Base-by-base conservation (phyloP, 2,329 filamentous ascomycete genomes). In the Cordyceps cateniannulata region DNA sequence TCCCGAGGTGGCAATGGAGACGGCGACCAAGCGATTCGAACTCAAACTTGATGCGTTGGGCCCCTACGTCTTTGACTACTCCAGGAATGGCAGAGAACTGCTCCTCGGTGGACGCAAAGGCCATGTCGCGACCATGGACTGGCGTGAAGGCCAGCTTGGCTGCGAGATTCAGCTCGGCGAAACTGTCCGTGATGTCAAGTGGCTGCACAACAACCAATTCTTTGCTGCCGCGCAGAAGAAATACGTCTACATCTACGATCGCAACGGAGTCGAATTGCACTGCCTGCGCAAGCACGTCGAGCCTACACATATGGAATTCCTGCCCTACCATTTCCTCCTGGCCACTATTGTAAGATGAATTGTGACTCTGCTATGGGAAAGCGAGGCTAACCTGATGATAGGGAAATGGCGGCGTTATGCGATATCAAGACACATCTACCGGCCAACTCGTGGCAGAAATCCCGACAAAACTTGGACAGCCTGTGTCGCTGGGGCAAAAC, bases 201-300 rank as follows among this genome's bases (percentile, higher is more conserved):
- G 92, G 90, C 81, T 98, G 68, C 92, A 97, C 76, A 96, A 96
- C 72, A 93, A 95, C 73, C 91, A 96, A 67, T 89, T 86, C 75
- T 97, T 98, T 75, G 93, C 93, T 0, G 91, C 96, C 14, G 92
- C 95, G 49, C 93, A 99, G 76, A 97, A 96, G 80, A 95, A 93
- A 76, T 89, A 95, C 67, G 90, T 95, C 65, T 99, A 96, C 77
- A 97, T 99, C 65, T 99, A 99, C 78, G 95, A 97, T 69, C 82
- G 86, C 61, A 85, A 90, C 61, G 95, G 95, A 56, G 90, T 97
- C 22, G 95, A 99, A 76, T 77, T 99, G 59, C 95, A 99, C 73
- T 93, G 90, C 71, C 77, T 99, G 70, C 87, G 87, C 74, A 95
- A 95, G 73, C 93, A 96, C 72, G 84, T 90, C 63, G 95, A 99